A percentile compares a stretch with the other conserved stretches of the same genome.
Evolutionary conservation across 148 eudicot genomes (phyloP).

Genomic region (Cornus florida): DNA sequence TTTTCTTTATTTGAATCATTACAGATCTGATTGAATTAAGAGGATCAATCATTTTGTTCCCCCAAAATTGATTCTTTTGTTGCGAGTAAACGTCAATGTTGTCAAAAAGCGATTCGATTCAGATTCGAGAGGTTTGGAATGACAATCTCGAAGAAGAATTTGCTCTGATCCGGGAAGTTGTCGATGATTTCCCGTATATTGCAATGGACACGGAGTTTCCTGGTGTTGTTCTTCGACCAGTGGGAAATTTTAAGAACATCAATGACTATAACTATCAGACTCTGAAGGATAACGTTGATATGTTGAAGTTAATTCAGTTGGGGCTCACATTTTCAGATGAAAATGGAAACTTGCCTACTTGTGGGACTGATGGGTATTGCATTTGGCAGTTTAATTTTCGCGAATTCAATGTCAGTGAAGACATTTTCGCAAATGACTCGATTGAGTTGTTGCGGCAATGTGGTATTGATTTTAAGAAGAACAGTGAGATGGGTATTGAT

Average conservation of each 20-base stretch:
- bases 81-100: slow-evolving; percentile 5
- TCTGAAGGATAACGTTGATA: slow-evolving; percentile 46
- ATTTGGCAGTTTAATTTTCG: slow-evolving; percentile 50
- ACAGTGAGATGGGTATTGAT: slow-evolving; percentile 41
- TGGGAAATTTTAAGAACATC: slow-evolving; percentile 38
- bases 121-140: slow-evolving; percentile 48
- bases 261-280: slow-evolving; percentile 41
- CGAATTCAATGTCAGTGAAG: slow-evolving; percentile 46
- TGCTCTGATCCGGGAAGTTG: slow-evolving; percentile 33
- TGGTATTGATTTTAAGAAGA: slow-evolving; percentile 45
- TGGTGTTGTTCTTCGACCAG: slow-evolving; percentile 39
- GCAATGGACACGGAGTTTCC: slow-evolving; percentile 56
- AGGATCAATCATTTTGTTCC: slow-evolving; percentile 6
- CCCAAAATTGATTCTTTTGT: not conserved
- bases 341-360: slow-evolving; percentile 40
- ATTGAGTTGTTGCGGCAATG: slow-evolving; percentile 43
- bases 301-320: slow-evolving; percentile 45
- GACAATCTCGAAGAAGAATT: slow-evolving; percentile 42
- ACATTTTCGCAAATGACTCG: slow-evolving; percentile 46
- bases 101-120: slow-evolving; percentile 31
- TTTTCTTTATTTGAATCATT: not conserved
- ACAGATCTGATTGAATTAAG: slow-evolving; percentile 30
- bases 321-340: slow-evolving; percentile 48
- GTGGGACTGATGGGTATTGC: slow-evolving; percentile 43
- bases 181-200: slow-evolving; percentile 44